Evolutionary conservation across 305 asterid species (phyloP), one percentile per base, ranked within the genome.

Genomic region (Rubia balearica): DNA sequence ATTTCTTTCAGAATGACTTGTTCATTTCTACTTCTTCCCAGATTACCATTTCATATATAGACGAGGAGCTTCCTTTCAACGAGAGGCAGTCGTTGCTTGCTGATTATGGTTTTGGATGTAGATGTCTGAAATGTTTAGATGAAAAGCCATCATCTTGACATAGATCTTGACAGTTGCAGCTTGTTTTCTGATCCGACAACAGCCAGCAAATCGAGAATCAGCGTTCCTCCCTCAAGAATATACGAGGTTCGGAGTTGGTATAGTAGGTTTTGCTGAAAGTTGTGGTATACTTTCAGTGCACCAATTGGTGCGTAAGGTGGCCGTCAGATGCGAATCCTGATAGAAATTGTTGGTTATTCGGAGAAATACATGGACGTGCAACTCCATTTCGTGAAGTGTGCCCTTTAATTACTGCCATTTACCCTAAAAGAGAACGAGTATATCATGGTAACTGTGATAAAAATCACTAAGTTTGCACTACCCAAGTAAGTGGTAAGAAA

Each of bases 1-100:
- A 27, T 45, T 12, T 43, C 19, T 5, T 8, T 60, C 61, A 27
- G 43, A 30, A 43, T 59, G n/a, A 61, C 55, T 2, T 38, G n/a
- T 33, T n/a, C 67, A 13, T 64, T 13, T 21, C 33, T 63, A n/a
- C 51, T 16, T 38, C 38, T 38, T 19, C 74, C 56, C 90, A 94
- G 99, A 78, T 91, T 73, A 88, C 94, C 36, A 95, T 91, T 77
- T 95, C 99, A 1, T 91, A 95, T 83, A 84, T 95, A 72, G 96
- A 90, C 30, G 99, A 95, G 82, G 96, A 88, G 46, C 87, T 85
- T 79, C 81, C 94, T 17, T 85, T 84, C 14, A 81, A 83, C 73
- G 98, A 91, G 71, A 90, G 98, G 74, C 98, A 86, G 76, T 76
- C 74, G 61, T 74, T 51, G 41, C 96, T 95, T 41, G 96, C 89